Evolutionary conservation across 1,139 yeast genomes (phyloP), one percentile per base, ranked within the genome.

Genomic region (Yamadazyma atlantica): DNA sequence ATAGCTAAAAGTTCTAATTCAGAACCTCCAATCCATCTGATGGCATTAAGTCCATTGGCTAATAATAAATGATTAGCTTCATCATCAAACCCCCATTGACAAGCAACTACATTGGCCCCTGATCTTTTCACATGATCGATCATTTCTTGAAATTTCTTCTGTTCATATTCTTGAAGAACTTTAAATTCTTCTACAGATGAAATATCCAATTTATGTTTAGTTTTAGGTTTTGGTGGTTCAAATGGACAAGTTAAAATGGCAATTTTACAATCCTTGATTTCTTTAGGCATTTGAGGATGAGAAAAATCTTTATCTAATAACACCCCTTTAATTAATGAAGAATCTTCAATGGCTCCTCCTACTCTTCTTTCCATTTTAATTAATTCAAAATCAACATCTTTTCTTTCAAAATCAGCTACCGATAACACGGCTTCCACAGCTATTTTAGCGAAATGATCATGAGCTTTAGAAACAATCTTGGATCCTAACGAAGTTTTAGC

Each of bases 11-110:
- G 77, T 67, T 92, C 98, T 53, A 92, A 76, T 58, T 94, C 99
- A 37, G 95, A 88, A 29, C 98, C 98, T 43, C 98, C 98, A 40
- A 94, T 96, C 98, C 98, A 94, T 72, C 98, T 82, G 32, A 94
- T 95, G 26, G 98, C 97, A 37, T 96, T 95, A 48, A 92, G 75
- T 31, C 86, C 78, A 62, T 90, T 88, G 53, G 94, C 87, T 52
- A 90, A 72, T 46, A 92, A 74, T 57, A 92, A 69, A 63, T 94
- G 97, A 65, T 92, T 94, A 32, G 98, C 98, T 69, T 94, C 98
- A 62, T 94, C 99, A 60, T 94, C 98, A 57, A 94, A 94, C 11
- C 99, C 99, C 98, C 98, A 92, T 69, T 92, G 99, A 68, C 98
- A 92, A 29, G 95, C 94, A 41, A 92, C 98, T 37, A 90, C 80